These are phyloP conservation scores for Fusarium goolgardi DNA, from an alignment of 2,329 filamentous ascomycete genomes.

Conservation along the genomic window DNA sequence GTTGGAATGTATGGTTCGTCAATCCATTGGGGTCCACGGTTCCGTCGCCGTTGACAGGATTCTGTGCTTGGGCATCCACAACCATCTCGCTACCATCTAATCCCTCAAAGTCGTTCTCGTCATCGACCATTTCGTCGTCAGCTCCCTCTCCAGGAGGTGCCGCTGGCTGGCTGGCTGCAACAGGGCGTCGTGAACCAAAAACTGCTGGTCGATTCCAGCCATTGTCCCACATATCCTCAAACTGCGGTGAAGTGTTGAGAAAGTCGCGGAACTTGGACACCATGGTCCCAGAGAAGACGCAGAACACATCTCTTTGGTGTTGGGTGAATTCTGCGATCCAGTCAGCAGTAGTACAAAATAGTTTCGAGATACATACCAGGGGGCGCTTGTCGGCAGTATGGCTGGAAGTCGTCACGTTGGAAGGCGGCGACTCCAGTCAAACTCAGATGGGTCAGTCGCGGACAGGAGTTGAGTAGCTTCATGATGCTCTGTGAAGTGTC, in stretches of 20 bases:
- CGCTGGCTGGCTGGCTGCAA: slow-evolving; percentile 15
- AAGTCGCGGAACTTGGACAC: slow-evolving; percentile 82
- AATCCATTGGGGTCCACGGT: slow-evolving; percentile 14
- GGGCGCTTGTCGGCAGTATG: slow-evolving; percentile 88
- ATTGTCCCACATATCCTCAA: slow-evolving; percentile 58
- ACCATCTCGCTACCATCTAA: slow-evolving; percentile 56
- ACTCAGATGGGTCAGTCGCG: slow-evolving; percentile 91
- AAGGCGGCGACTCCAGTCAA: slow-evolving; percentile 95
- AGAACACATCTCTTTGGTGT: slow-evolving; percentile 95
- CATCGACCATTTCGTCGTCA: slow-evolving; percentile 58
- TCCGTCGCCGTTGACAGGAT: slow-evolving; percentile 37
- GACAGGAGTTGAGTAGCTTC: slow-evolving; percentile 87
- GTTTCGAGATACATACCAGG: slow-evolving; percentile 62
- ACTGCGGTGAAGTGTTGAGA: slow-evolving; percentile 70
- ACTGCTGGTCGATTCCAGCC: slow-evolving; percentile 24
- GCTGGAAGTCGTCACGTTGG: slow-evolving; percentile 82
- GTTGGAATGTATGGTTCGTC: slow-evolving; percentile 30
- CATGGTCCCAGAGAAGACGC: slow-evolving; percentile 92
- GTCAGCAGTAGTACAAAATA: slow-evolving; percentile 42
- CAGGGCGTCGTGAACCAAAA: slow-evolving; percentile 15
- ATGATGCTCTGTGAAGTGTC: slow-evolving; percentile 78
- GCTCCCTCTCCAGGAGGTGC: slow-evolving; percentile 48
- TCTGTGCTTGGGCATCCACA: slow-evolving; percentile 50
- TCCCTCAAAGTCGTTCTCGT: slow-evolving; percentile 59
- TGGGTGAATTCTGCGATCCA: slow-evolving; percentile 82